phyloP scores from a whole-genome alignment of 2,329 filamentous ascomycete genomes.

The Colletotrichum magnum region DNA sequence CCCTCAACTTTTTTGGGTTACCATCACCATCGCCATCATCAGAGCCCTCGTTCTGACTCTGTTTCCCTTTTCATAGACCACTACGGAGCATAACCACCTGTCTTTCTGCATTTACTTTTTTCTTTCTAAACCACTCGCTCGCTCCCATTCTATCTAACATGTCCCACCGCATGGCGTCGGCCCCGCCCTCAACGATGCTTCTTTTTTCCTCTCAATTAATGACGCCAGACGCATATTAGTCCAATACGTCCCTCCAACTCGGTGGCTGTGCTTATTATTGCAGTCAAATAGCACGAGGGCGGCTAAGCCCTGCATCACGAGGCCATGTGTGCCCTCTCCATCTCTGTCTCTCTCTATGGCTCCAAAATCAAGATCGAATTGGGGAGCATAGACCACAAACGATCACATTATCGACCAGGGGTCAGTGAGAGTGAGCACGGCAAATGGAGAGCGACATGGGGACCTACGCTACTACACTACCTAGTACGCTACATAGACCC shows the following conservation, averaged over 20 bases:
- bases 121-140: background rate
- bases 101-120: background rate
- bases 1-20: no score
- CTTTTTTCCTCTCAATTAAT: slow-evolving; percentile 11
- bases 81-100: background rate
- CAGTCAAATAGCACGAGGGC: background rate
- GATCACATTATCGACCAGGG: slow-evolving; percentile 4
- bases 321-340: background rate
- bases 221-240: slow-evolving; percentile 7
- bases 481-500: no score
- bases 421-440: slow-evolving; percentile 17
- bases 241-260: background rate
- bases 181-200: slow-evolving; percentile 19
- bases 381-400: background rate
- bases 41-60: background rate
- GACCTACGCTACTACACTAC: background rate
- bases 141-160: background rate
- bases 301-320: slow-evolving; percentile 23
- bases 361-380: slow-evolving; percentile 12
- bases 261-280: slow-evolving; percentile 32
- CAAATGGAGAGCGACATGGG: slow-evolving; percentile 30
- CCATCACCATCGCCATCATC: no score
- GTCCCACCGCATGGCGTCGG: slow-evolving; percentile 24
- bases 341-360: background rate
- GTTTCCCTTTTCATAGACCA: background rate